Evolutionary conservation across 352 stramenopile genomes (phyloP).

Genomic region (Phytophthora quininea): DNA sequence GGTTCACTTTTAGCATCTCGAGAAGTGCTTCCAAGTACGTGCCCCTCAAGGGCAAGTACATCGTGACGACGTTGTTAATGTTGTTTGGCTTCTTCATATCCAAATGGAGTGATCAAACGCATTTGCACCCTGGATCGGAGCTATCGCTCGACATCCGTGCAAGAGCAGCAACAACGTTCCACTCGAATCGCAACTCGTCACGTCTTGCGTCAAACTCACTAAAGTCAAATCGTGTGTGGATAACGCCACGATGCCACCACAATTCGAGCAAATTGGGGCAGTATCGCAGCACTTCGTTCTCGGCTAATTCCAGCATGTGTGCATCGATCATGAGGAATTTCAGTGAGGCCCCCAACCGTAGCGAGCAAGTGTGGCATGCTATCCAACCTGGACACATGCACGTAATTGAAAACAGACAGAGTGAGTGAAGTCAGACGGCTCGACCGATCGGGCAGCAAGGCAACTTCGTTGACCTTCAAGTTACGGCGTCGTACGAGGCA

Average conservation of each 20-base stretch:
- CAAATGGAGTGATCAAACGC: conserved; percentile 5
- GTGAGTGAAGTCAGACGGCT: not conserved
- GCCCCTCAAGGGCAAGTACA: not conserved
- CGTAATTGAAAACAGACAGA: not conserved
- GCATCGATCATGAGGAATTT: not conserved
- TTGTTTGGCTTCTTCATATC: conserved; percentile 6
- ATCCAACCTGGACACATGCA: not conserved
- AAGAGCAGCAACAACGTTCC: conserved; percentile 8
- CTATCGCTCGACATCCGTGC: conserved; percentile 4
- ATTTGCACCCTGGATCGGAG: conserved; percentile 7
- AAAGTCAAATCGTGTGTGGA: not conserved
- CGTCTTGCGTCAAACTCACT: conserved; percentile 5
- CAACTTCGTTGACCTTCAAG: conserved; percentile 5
- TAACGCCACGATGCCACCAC: not conserved
- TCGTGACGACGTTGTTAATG: not conserved
- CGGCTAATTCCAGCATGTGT: not conserved
- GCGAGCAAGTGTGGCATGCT: not conserved
- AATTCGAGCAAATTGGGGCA: not conserved
- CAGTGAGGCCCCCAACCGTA: not conserved
- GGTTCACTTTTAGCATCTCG: conserved; percentile 17
- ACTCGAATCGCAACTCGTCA: conserved; percentile 6
- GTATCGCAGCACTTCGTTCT: not conserved
- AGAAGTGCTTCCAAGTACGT: conserved; percentile 5
- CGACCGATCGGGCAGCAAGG: not conserved
- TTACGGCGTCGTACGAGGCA: conserved; percentile 9